These are phyloP conservation scores for Microthlaspi erraticum DNA, from an alignment of 345 rosid genomes.

Conservation along the genomic window DNA sequence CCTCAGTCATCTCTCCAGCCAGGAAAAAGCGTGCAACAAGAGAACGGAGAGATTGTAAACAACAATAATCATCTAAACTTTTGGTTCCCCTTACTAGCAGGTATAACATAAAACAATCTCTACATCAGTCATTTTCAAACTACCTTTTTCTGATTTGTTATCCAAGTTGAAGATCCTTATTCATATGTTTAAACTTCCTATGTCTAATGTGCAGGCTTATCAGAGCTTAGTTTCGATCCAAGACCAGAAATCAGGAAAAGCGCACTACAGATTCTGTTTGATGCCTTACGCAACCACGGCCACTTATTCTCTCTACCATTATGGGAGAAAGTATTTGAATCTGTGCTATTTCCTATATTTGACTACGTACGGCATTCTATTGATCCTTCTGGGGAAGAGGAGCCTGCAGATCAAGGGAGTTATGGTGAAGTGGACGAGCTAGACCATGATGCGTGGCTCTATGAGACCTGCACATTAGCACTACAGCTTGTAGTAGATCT, in stretches of 20 bases:
- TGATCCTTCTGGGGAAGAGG: constrained; percentile 86
- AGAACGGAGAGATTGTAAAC: constrained; percentile 64
- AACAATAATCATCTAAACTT: constrained; percentile 85
- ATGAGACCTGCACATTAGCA: constrained; percentile 99
- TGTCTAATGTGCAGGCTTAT: constrained; percentile 68
- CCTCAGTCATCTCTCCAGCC: constrained; percentile 59
- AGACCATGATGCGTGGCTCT: constrained; percentile 98
- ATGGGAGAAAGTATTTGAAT: constrained; percentile 93
- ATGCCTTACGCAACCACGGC: constrained; percentile 92
- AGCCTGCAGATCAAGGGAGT: constrained; percentile 60
- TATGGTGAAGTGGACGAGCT: constrained; percentile 68
- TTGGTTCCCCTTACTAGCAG: constrained; percentile 98
- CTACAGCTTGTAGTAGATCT: constrained; percentile 98
- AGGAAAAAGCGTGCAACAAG: constrained; percentile 62
- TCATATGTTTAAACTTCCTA: constrained; percentile 24
- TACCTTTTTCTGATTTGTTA: constrained; percentile 7
- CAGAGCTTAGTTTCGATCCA: constrained; percentile 98
- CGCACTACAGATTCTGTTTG: constrained; percentile 91
- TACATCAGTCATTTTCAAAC: constrained; percentile 17
- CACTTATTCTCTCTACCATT: constrained; percentile 82
- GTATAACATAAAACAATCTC: constrained; percentile 47
- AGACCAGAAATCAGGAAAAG: constrained; percentile 97
- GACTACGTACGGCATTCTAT: constrained; percentile 98
- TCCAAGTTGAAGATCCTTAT: constrained; percentile 31
- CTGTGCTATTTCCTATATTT: constrained; percentile 93